phyloP scores from a whole-genome alignment of 176 grass and related monocot species.

The Juncus effusus region DNA sequence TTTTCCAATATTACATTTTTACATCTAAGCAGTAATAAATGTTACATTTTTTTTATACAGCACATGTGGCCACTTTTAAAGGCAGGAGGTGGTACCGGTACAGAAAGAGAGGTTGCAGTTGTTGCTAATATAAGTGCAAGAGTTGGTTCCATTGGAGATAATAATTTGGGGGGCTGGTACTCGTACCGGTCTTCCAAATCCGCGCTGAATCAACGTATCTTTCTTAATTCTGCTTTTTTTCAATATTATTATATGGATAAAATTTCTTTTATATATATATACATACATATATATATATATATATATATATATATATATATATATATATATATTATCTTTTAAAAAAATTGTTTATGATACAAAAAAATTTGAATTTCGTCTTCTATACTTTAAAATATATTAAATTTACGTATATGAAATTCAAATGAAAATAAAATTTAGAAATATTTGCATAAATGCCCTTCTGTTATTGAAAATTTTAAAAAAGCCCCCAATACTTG shows the following conservation, averaged over 20 bases:
- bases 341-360: no score
- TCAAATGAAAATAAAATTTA: no score
- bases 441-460: no score
- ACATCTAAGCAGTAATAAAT: slow-evolving; percentile 4
- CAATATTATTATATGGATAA: not conserved
- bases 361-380: no score
- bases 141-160: slow-evolving; percentile 81
- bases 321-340: not conserved
- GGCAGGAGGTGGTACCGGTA: slow-evolving; percentile 42
- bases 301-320: not conserved
- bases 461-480: no score
- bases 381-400: no score
- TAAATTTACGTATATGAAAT: no score
- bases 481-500: no score
- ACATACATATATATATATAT: no score
- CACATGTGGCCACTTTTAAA: slow-evolving; percentile 73
- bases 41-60: slow-evolving; percentile 25
- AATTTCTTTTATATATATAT: no score
- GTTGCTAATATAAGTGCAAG: slow-evolving; percentile 76
- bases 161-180: slow-evolving; percentile 79
- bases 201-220: slow-evolving; percentile 75
- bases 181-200: slow-evolving; percentile 90
- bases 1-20: not conserved
- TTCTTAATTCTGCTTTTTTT: not conserved
- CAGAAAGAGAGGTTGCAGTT: slow-evolving; percentile 48